Conservation (phyloP, 257 asterid genomes). For the Craterostigma plantagineum region DNA sequence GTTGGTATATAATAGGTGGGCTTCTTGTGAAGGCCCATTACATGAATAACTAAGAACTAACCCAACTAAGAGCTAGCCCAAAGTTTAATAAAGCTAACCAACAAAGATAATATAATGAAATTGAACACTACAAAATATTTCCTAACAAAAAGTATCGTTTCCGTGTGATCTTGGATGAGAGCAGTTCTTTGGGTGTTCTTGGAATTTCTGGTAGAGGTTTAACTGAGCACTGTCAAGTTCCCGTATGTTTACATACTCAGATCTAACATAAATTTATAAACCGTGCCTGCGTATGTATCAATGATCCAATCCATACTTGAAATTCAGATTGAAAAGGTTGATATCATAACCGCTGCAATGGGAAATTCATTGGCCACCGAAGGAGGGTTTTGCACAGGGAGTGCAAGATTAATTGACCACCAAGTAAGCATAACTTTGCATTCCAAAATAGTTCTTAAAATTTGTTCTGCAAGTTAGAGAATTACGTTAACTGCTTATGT, state of each 20-base stretch:
- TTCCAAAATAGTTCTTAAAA: neutral
- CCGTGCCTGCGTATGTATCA: neutral
- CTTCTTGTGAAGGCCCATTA: too few relatives aligned
- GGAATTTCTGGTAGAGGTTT: slow-evolving; percentile 87
- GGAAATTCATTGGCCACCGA: slow-evolving; percentile 94
- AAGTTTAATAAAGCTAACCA: too few relatives aligned
- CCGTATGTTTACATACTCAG: slow-evolving; percentile 23
- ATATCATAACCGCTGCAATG: slow-evolving; percentile 85
- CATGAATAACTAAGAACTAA: too few relatives aligned
- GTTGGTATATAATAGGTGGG: too few relatives aligned
- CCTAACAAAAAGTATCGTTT: slow-evolving; percentile 61
- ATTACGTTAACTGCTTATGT: neutral
- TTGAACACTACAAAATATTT: too few relatives aligned
- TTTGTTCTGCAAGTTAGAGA: neutral
- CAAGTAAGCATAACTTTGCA: slow-evolving; percentile 32
- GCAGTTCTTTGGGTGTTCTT: slow-evolving; percentile 86
- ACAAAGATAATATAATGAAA: too few relatives aligned
- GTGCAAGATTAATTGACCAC: slow-evolving; percentile 78
- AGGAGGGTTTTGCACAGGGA: slow-evolving; percentile 98
- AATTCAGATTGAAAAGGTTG: slow-evolving; percentile 66
- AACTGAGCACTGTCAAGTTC: slow-evolving; percentile 62
- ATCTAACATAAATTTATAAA: neutral
- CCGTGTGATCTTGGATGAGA: slow-evolving; percentile 84
- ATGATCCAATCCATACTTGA: neutral
- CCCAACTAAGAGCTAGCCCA: too few relatives aligned